Evolutionary conservation across 495 filamentous ascomycete species (phyloP), one percentile per base, ranked within the genome.

Genomic region (Halenospora varia): DNA sequence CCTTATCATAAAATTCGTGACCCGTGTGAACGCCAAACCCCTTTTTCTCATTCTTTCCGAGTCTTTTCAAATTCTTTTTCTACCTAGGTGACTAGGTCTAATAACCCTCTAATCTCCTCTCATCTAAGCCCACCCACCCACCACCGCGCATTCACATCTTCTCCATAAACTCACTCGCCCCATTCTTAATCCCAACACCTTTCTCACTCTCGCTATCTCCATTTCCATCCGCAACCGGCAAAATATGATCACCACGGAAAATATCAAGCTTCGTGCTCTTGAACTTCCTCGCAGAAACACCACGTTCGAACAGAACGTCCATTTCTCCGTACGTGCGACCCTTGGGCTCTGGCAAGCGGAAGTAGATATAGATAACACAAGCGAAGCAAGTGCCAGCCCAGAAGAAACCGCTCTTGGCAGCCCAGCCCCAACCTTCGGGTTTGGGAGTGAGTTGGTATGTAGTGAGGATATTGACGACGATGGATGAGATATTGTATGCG

Each of bases 271-370:
- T 62, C 0, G 85, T 86, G 18, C 65, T 68, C 1, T 76, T 76
- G 59, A 90, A 90, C 64, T 88, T 83, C 50, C 87, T 74, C 6
- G 87, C 87, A 59, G 74, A 79, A 20, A 87, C 72, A 2, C 72
- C 68, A 45, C 76, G 70, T 70, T 88, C 78, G 65, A 90, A 90
- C 25, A 90, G 75, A 23, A 88, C 44, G 62, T 90, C 86, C 52
- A 90, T 68, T 66, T 90, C 87, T 6, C 82, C 85, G 61, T 87
- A 90, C 0, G 85, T 81, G 26, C 85, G 79, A 15, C 86, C 87
- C 2, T 73, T 70, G 0, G 86, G 86, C 61, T 90, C 87, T 0
- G 87, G 87, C 1, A 90, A 78, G 10, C 87, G 82, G 76, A 89
- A 74, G 51, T 58, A 76, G n/a, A 62, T 45, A 71, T 70, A 76